Evolutionary conservation across 768 basidiomycete species (phyloP).

Genomic region (Coprinellus micaceus): DNA sequence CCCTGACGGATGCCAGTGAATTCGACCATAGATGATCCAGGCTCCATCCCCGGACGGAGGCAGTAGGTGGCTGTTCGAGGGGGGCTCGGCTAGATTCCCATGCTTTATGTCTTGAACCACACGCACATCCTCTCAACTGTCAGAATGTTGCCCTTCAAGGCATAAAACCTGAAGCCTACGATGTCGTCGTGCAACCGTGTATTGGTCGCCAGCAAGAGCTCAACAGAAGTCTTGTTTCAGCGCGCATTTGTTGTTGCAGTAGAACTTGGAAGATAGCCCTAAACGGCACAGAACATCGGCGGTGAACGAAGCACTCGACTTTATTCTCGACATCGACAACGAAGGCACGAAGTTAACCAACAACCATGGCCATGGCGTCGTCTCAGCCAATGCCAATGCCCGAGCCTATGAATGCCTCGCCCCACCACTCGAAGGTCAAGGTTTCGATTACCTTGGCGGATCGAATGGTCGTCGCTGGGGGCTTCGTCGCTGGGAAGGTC

Average conservation of each 20-base stretch:
- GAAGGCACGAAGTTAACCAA: background rate
- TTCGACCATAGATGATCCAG: too few species aligned
- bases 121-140: background rate
- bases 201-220: background rate
- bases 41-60: too few species aligned
- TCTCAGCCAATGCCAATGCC: conserved; percentile 22
- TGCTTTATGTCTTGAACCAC: too few species aligned
- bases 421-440: conserved; percentile 75
- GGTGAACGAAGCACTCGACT: background rate
- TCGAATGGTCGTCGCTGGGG: conserved; percentile 62
- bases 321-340: too few species aligned
- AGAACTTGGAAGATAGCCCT: background rate
- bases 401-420: conserved; percentile 79
- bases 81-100: too few species aligned
- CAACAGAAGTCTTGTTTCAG: conserved; percentile 1
- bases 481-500: conserved; percentile 67
- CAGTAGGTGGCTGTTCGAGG: too few species aligned
- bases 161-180: background rate
- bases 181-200: background rate
- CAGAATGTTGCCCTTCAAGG: background rate
- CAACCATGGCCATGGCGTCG: conserved; percentile 8
- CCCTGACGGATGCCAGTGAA: too few species aligned
- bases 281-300: background rate
- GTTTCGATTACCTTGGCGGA: conserved; percentile 59
- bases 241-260: conserved; percentile 3